A percentile compares a stretch with the other conserved stretches of the same genome.
Conservation (phyloP, 768 basidiomycete species). For the Termitomyces sp. region DNA sequence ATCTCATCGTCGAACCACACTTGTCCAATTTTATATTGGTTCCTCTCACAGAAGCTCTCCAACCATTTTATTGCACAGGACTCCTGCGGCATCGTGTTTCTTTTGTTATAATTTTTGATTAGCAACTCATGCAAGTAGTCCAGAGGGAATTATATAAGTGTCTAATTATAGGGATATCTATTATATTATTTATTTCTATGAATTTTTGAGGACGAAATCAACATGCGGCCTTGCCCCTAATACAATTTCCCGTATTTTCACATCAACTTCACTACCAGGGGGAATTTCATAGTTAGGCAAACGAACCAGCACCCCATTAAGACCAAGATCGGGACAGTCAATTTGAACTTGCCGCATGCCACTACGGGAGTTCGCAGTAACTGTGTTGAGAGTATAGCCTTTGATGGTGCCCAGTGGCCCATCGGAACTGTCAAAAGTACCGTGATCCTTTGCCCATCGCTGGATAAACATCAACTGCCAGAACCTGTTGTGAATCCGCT, state of each 20-base stretch:
- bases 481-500: slow-evolving; percentile 25
- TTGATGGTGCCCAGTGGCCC: not conserved
- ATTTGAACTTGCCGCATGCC: not conserved
- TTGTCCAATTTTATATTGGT: not conserved
- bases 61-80: too few species aligned
- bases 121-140: too few species aligned
- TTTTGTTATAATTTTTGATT: too few species aligned
- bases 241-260: not conserved
- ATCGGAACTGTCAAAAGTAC: not conserved
- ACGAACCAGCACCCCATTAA: not conserved
- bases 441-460: slow-evolving; percentile 26
- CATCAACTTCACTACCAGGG: not conserved
- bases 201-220: not conserved
- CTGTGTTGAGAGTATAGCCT: slow-evolving; percentile 11
- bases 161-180: not conserved
- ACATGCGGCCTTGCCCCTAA: not conserved
- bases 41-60: too few species aligned
- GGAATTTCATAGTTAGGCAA: not conserved
- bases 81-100: not conserved
- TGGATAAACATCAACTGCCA: slow-evolving; percentile 33
- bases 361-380: not conserved
- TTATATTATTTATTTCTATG: not conserved
- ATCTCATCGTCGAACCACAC: not conserved
- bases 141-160: not conserved
- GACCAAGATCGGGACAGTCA: not conserved